A percentile compares a stretch with the other conserved stretches of the same genome.
These are phyloP conservation scores for Penicillium palitans DNA, from an alignment of 2,329 filamentous ascomycete species.

Conservation along the genomic window DNA sequence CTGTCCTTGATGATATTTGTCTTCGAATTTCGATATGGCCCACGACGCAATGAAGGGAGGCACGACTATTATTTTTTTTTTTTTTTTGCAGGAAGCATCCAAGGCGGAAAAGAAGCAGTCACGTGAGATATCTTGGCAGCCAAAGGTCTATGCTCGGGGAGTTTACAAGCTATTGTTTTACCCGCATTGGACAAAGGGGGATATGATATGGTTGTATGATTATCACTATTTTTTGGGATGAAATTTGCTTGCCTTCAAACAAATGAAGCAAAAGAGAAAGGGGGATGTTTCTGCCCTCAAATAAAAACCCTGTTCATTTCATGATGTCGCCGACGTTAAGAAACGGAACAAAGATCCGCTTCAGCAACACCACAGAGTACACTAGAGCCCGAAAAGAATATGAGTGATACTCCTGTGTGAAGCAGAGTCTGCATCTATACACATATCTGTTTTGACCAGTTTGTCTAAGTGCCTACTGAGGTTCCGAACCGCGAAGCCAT, in stretches of 20 bases:
- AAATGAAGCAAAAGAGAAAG: not conserved
- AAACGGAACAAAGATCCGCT: not conserved
- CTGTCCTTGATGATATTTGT: constrained; percentile 1
- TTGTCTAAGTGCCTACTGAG: not conserved
- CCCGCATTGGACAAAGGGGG: not conserved
- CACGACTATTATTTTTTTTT: constrained; percentile 9
- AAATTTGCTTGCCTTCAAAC: not conserved
- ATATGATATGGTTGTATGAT: not conserved
- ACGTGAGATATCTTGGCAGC: constrained; percentile 7
- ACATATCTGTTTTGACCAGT: no score
- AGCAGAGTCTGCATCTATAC: not conserved
- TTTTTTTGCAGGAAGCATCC: constrained; percentile 9
- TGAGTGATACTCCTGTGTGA: not conserved
- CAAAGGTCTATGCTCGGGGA: not conserved
- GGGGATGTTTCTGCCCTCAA: not conserved
- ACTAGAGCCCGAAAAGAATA: not conserved
- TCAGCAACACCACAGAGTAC: not conserved
- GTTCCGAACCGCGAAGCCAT: not conserved
- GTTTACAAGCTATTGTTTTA: constrained; percentile 2
- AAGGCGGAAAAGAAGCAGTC: constrained; percentile 8
- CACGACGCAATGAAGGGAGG: constrained; percentile 4
- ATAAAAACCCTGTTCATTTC: not conserved
- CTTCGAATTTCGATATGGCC: constrained; percentile 1
- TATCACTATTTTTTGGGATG: not conserved
- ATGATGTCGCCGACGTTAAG: not conserved